Percentiles rank a stretch among this genome's conserved stretches.
These are phyloP conservation scores for Chlorociboria aeruginascens DNA, from an alignment of 495 filamentous ascomycete genomes.

Conservation along the genomic window DNA sequence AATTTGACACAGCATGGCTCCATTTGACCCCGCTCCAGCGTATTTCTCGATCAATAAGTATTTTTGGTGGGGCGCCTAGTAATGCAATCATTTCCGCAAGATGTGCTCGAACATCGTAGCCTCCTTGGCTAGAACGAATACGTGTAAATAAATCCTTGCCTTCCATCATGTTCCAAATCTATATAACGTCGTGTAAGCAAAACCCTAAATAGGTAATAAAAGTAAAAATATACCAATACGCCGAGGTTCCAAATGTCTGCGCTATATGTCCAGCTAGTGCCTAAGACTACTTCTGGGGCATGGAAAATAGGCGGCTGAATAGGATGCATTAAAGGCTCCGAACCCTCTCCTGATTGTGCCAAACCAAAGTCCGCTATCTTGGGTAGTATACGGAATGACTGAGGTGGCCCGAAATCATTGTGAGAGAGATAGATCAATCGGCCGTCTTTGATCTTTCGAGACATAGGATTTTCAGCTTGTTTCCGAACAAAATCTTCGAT, in stretches of 20 bases:
- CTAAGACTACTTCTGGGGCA: constrained; percentile 29
- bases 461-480: constrained; percentile 28
- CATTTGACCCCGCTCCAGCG: constrained; percentile 9
- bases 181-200: constrained; percentile 5
- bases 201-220: constrained; percentile 1
- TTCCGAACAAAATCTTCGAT: constrained; percentile 30
- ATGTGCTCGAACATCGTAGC: too few species aligned
- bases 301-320: too few species aligned
- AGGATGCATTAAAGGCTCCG: constrained; percentile 25
- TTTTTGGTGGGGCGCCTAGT: too few species aligned
- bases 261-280: constrained; percentile 24
- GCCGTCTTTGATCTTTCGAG: constrained; percentile 28
- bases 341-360: constrained; percentile 25
- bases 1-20: constrained; percentile 4
- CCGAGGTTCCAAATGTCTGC: constrained; percentile 33
- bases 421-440: constrained; percentile 27
- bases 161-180: constrained; percentile 28
- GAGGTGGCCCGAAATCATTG: constrained; percentile 30
- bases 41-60: constrained; percentile 18
- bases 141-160: constrained; percentile 22
- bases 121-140: constrained; percentile 13
- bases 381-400: constrained; percentile 24
- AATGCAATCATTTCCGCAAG: too few species aligned
- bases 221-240: too few species aligned
- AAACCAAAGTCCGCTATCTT: constrained; percentile 31